phyloP scores from a whole-genome alignment of 208 protist genomes.

The Endotrypanum monterogeii region DNA sequence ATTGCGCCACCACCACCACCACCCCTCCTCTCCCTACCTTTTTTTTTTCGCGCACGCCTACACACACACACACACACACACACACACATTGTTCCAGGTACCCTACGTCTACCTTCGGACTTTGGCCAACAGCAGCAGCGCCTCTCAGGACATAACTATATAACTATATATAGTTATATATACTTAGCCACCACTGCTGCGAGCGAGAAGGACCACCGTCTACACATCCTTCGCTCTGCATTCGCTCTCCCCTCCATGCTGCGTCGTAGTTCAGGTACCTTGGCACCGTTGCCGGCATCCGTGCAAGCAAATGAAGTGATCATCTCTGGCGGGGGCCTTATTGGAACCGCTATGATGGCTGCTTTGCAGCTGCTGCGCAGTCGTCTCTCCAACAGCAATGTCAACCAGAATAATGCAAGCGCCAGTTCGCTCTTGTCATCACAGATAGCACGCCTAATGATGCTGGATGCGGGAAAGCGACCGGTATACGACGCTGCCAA shows the following conservation, averaged over 20 bases:
- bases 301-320: constrained; percentile 49
- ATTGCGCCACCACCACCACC: not conserved
- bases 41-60: too few species aligned
- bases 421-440: constrained; percentile 16
- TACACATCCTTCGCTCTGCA: not conserved
- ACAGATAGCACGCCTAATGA: constrained; percentile 52
- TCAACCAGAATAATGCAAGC: not conserved
- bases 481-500: constrained; percentile 60
- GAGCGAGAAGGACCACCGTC: not conserved
- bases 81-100: not conserved
- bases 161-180: too few species aligned
- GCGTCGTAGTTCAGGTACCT: constrained; percentile 5
- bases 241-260: constrained; percentile 12
- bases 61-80: not conserved
- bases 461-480: constrained; percentile 57
- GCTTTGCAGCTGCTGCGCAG: constrained; percentile 69
- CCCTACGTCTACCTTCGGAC: not conserved
- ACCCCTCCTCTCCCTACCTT: not conserved
- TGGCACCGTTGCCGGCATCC: not conserved
- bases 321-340: constrained; percentile 79
- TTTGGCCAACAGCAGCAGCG: not conserved
- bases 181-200: not conserved
- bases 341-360: constrained; percentile 73
- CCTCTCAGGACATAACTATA: not conserved
- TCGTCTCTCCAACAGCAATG: constrained; percentile 27